A percentile compares a stretch with the other conserved stretches of the same genome.
Evolutionary conservation across 495 filamentous ascomycete species (phyloP).

Genomic region (Cladorrhinum samala): DNA sequence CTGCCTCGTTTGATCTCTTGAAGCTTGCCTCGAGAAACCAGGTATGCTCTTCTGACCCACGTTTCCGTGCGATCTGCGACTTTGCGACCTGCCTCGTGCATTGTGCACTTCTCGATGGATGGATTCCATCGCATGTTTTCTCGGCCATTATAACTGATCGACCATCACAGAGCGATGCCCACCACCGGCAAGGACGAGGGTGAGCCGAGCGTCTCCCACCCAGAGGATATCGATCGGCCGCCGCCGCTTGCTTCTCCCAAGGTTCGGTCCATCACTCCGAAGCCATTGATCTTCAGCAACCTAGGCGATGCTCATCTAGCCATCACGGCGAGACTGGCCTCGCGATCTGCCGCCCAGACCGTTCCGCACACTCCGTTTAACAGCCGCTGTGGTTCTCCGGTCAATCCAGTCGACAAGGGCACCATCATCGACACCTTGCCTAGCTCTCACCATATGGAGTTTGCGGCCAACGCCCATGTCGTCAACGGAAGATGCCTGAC

Average conservation of each 20-base stretch:
- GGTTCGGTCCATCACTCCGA: slow-evolving; percentile 15
- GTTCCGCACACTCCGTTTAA: background rate
- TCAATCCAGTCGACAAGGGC: slow-evolving; percentile 2
- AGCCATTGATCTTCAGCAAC: slow-evolving; percentile 17
- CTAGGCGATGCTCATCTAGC: slow-evolving; percentile 23
- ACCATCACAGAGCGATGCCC: background rate
- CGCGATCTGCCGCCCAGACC: slow-evolving; percentile 4
- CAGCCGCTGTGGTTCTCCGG: slow-evolving; percentile 5
- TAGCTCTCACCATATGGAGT: slow-evolving; percentile 7
- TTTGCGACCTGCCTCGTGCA: too few relatives aligned
- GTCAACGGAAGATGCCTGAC: slow-evolving; percentile 13
- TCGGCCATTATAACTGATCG: background rate
- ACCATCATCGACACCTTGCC: slow-evolving; percentile 2
- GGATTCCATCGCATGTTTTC: background rate
- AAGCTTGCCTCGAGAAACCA: background rate
- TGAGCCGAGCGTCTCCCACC: background rate
- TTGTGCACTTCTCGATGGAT: too few relatives aligned
- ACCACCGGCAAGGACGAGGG: slow-evolving; percentile 12
- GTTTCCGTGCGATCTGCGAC: background rate
- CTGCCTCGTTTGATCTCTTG: background rate
- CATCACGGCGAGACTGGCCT: slow-evolving; percentile 18
- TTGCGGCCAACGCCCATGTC: background rate
- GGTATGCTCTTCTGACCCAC: background rate
- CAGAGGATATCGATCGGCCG: background rate
- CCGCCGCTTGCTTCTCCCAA: background rate